A percentile compares a stretch with the other conserved stretches of the same genome.
Evolutionary conservation across 2,329 filamentous ascomycete genomes (phyloP).

Genomic region (Onygenales sp.): DNA sequence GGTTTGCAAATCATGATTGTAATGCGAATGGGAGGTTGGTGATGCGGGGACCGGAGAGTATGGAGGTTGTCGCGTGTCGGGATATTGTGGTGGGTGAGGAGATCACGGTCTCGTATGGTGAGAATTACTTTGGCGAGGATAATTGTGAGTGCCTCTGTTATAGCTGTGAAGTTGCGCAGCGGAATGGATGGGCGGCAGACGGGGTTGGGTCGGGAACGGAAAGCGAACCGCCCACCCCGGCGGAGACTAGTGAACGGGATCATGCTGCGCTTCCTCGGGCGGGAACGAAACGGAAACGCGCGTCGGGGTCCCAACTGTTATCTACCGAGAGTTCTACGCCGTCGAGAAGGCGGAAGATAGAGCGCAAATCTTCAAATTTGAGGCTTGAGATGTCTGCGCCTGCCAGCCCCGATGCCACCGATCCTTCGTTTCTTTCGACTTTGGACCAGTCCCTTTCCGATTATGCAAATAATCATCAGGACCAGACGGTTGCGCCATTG

Average conservation of each 20-base stretch:
- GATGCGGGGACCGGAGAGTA: constrained; percentile 73
- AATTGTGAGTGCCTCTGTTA: constrained; percentile 92
- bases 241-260: constrained; percentile 17
- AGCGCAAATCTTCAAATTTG: constrained; percentile 14
- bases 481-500: not conserved
- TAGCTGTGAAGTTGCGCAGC: constrained; percentile 65
- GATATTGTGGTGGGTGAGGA: constrained; percentile 83
- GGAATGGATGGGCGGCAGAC: constrained; percentile 71
- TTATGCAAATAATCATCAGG: not conserved
- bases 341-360: constrained; percentile 5
- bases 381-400: constrained; percentile 27
- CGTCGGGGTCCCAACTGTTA: not conserved
- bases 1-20: constrained; percentile 97
- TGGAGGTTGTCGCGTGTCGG: constrained; percentile 77
- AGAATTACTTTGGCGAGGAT: constrained; percentile 88
- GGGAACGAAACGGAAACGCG: constrained; percentile 7
- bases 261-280: constrained; percentile 2
- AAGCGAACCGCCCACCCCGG: constrained; percentile 25
- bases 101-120: constrained; percentile 92
- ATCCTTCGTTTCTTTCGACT: constrained; percentile 5
- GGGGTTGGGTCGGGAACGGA: constrained; percentile 25
- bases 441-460: not conserved
- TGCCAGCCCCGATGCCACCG: constrained; percentile 8
- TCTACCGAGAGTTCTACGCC: not conserved
- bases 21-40: constrained; percentile 80